These are phyloP conservation scores for Talaromyces sp. DNA, from an alignment of 2,329 filamentous ascomycete genomes.

Conservation along the genomic window DNA sequence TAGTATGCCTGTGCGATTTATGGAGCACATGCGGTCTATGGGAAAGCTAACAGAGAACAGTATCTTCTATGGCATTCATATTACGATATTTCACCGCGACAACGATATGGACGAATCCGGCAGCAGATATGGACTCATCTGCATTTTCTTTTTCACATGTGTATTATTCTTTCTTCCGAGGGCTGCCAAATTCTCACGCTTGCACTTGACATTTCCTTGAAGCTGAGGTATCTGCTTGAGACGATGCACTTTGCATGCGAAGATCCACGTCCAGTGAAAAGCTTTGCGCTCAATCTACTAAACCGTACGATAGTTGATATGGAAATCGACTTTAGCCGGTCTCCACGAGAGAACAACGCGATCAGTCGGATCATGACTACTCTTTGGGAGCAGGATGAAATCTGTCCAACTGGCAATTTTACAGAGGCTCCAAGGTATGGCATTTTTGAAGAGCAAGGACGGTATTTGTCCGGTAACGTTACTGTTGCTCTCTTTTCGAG, in stretches of 20 bases:
- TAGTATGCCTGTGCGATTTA: slow-evolving; percentile 18
- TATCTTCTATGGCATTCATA: slow-evolving; percentile 60
- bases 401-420: slow-evolving; percentile 22
- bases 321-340: slow-evolving; percentile 33
- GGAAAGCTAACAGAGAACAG: slow-evolving; percentile 14
- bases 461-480: slow-evolving; percentile 34
- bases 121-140: slow-evolving; percentile 50
- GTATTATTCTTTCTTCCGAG: slow-evolving; percentile 60
- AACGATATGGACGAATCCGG: slow-evolving; percentile 47
- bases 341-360: slow-evolving; percentile 24
- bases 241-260: slow-evolving; percentile 37
- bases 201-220: slow-evolving; percentile 39
- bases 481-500: slow-evolving; percentile 36
- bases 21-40: too few relatives aligned
- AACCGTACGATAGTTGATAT: slow-evolving; percentile 34
- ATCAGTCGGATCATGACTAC: slow-evolving; percentile 28
- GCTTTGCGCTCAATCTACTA: slow-evolving; percentile 26
- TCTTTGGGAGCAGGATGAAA: slow-evolving; percentile 20
- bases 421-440: slow-evolving; percentile 13
- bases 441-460: slow-evolving; percentile 23
- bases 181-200: slow-evolving; percentile 55
- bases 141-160: slow-evolving; percentile 60
- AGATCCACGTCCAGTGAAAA: slow-evolving; percentile 23
- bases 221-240: slow-evolving; percentile 34
- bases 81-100: slow-evolving; percentile 51